Evolutionary conservation across 192 early-diverging fungal genomes (phyloP).

Genomic region (Coemansia sp.): DNA sequence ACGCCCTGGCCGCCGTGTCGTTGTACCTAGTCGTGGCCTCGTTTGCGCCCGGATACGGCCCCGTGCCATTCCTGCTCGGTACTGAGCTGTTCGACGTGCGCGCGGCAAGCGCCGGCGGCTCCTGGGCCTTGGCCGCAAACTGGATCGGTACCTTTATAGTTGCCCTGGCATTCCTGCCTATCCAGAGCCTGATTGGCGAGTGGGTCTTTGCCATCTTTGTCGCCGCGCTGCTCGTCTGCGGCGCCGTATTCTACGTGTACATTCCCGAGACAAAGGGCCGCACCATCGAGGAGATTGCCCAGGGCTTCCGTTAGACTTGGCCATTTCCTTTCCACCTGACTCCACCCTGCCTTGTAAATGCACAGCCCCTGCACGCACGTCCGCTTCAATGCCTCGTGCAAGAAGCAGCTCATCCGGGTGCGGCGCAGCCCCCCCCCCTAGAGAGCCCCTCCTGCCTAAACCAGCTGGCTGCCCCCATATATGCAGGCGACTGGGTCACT

Average conservation of each 20-base stretch:
- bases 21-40: slow-evolving; percentile 42
- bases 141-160: slow-evolving; percentile 46
- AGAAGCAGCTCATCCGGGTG: no score
- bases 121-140: slow-evolving; percentile 42
- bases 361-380: no score
- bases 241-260: slow-evolving; percentile 19
- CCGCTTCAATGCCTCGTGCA: no score
- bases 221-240: slow-evolving; percentile 14
- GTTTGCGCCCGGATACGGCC: slow-evolving; percentile 47
- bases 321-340: background rate
- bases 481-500: no score
- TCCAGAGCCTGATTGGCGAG: slow-evolving; percentile 37
- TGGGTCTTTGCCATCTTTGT: slow-evolving; percentile 50
- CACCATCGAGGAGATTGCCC: slow-evolving; percentile 41
- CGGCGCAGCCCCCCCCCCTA: no score
- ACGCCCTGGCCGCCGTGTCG: slow-evolving; percentile 69
- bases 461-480: no score
- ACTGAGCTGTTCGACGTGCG: slow-evolving; percentile 43
- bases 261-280: slow-evolving; percentile 45
- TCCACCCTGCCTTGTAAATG: no score
- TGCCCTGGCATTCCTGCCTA: slow-evolving; percentile 28
- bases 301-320: slow-evolving; percentile 4
- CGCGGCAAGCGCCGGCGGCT: slow-evolving; percentile 33
- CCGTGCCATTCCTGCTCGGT: slow-evolving; percentile 43
- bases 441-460: no score